Evolutionary conservation across 1,139 yeast genomes (phyloP).

Genomic region (Meyerozyma elateridarum): DNA sequence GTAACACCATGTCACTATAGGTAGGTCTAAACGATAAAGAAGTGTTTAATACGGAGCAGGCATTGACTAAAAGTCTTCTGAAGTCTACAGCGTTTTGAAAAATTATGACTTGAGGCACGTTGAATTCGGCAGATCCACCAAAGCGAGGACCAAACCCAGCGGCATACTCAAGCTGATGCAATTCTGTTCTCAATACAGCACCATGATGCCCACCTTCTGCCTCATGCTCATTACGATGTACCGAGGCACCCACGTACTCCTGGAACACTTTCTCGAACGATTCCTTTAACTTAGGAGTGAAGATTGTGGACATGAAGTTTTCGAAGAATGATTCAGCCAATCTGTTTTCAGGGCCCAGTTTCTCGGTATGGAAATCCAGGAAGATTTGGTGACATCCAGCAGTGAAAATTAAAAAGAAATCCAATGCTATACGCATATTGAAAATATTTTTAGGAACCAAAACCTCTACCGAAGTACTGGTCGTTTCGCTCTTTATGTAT

Average conservation of each 20-base stretch:
- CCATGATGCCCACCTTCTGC: conserved; percentile 1
- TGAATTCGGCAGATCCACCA: neutral
- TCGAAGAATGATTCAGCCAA: conserved; percentile 49
- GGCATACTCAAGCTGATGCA: conserved; percentile 1
- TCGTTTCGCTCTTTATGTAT: conserved; percentile 55
- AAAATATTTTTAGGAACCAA: conserved; percentile 73
- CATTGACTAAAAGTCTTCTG: conserved; percentile 44
- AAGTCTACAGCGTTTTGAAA: conserved; percentile 54
- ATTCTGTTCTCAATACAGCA: conserved; percentile 2
- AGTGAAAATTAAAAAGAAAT: conserved; percentile 53
- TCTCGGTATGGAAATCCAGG: conserved; percentile 12
- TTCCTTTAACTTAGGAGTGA: conserved; percentile 60
- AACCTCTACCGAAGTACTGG: conserved; percentile 54
- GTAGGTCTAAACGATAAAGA: conserved; percentile 52
- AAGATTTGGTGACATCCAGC: conserved; percentile 42
- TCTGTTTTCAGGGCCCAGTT: conserved; percentile 16
- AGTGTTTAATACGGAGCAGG: conserved; percentile 57
- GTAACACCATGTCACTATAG: conserved; percentile 43
- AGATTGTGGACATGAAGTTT: conserved; percentile 58
- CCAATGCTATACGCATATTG: conserved; percentile 73
- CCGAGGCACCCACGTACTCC: conserved; percentile 23
- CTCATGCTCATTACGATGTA: neutral
- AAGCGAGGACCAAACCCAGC: neutral
- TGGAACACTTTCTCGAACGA: conserved; percentile 40
- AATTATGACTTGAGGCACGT: conserved; percentile 16